Conservation (phyloP, 2,329 filamentous ascomycete genomes). For the Fusarium buxicola region DNA sequence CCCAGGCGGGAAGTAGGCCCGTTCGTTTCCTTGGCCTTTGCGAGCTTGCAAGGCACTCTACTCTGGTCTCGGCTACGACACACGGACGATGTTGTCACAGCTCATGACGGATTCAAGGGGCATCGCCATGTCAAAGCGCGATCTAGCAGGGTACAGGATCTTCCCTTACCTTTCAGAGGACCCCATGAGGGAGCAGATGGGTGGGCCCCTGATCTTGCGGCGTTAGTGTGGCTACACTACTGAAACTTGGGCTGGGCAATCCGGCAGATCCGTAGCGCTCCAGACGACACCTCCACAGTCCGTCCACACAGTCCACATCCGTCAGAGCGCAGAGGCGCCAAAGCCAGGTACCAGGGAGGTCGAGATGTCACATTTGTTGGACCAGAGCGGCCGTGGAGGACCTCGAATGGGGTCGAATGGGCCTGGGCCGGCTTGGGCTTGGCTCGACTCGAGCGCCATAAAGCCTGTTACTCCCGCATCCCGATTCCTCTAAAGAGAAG, state of each 20-base stretch:
- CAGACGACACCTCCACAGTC: slow-evolving; percentile 27
- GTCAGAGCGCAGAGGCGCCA: slow-evolving; percentile 28
- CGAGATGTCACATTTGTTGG: slow-evolving; percentile 1
- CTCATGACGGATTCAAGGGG: slow-evolving; percentile 21
- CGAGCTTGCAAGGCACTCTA: neutral
- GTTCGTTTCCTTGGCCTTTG: neutral
- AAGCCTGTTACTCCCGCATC: slow-evolving; percentile 41
- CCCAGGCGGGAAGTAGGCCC: slow-evolving; percentile 11
- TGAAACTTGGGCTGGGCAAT: slow-evolving; percentile 16
- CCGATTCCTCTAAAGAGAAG: slow-evolving; percentile 32
- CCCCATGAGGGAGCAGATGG: slow-evolving; percentile 1
- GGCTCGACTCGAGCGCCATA: slow-evolving; percentile 39
- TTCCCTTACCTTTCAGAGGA: neutral
- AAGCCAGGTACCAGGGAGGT: slow-evolving; percentile 3
- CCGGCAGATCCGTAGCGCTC: slow-evolving; percentile 43
- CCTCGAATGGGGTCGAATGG: neutral
- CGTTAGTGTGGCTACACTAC: slow-evolving; percentile 26
- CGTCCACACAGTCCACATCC: too few relatives aligned
- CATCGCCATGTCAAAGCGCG: slow-evolving; percentile 37
- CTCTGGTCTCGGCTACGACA: slow-evolving; percentile 11
- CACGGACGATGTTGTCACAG: slow-evolving; percentile 8
- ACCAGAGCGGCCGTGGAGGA: neutral
- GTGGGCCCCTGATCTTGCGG: slow-evolving; percentile 32
- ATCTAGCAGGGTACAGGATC: slow-evolving; percentile 12
- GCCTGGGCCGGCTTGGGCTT: slow-evolving; percentile 9